phyloP scores from a whole-genome alignment of 1,284 basidiomycete species.

The Trichosporon ovoides region DNA sequence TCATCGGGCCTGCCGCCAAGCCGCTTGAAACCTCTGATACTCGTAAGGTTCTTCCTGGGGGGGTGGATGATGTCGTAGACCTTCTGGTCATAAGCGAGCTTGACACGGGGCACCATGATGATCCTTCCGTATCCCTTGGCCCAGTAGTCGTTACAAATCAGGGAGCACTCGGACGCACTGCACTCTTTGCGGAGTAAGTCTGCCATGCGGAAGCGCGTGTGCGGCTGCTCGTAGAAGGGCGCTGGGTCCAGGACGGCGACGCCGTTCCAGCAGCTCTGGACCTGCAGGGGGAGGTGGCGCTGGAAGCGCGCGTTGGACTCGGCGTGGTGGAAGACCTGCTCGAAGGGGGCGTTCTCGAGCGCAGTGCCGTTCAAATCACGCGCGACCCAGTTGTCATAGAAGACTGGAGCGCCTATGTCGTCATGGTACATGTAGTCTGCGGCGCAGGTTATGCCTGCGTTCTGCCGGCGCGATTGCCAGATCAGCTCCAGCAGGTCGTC shows the following conservation, averaged over 20 bases:
- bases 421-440: slow-evolving; percentile 97
- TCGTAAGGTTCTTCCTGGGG: slow-evolving; percentile 73
- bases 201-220: slow-evolving; percentile 90
- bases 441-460: slow-evolving; percentile 92
- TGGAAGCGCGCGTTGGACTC: slow-evolving; percentile 73
- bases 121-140: slow-evolving; percentile 86
- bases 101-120: slow-evolving; percentile 91
- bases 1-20: slow-evolving; percentile 89
- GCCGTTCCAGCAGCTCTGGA: slow-evolving; percentile 96
- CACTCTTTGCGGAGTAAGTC: slow-evolving; percentile 72
- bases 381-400: slow-evolving; percentile 97
- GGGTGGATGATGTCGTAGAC: slow-evolving; percentile 93
- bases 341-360: slow-evolving; percentile 91
- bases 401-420: slow-evolving; percentile 82
- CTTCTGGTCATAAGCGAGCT: slow-evolving; percentile 87
- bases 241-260: slow-evolving; percentile 87
- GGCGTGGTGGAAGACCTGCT: slow-evolving; percentile 79
- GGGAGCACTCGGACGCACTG: slow-evolving; percentile 83
- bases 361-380: slow-evolving; percentile 95
- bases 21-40: slow-evolving; percentile 85
- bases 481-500: slow-evolving; percentile 93
- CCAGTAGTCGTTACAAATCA: slow-evolving; percentile 90
- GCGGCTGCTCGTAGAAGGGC: slow-evolving; percentile 81
- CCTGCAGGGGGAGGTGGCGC: slow-evolving; percentile 82
- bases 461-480: slow-evolving; percentile 83